phyloP scores from a whole-genome alignment of 345 rosid genomes.

The Eucalyptus virginea region DNA sequence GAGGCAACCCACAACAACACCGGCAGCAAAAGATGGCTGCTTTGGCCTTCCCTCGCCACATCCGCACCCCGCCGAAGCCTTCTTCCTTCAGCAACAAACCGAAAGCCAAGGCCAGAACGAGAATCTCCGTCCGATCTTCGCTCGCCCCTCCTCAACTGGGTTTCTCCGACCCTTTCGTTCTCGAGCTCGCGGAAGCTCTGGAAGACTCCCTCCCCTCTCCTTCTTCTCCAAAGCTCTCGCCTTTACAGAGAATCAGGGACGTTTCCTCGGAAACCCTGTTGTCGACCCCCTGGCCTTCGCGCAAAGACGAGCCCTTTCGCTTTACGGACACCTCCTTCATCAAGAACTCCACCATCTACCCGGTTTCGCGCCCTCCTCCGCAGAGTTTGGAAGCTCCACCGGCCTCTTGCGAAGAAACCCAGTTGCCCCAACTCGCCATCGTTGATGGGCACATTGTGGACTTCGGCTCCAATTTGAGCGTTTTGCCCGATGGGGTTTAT shows the following conservation, averaged over 20 bases:
- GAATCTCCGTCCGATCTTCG: conserved; percentile 16
- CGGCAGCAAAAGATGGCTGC: conserved; percentile 24
- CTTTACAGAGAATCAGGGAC: conserved; percentile 69
- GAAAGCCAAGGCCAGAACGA: conserved; percentile 6
- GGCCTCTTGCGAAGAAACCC: conserved; percentile 17
- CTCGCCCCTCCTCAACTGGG: conserved; percentile 22
- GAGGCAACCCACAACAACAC: background rate
- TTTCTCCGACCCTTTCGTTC: conserved; percentile 84
- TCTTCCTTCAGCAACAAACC: background rate
- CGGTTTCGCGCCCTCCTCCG: conserved; percentile 42
- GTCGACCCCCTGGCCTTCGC: conserved; percentile 82
- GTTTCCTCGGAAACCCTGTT: conserved; percentile 53
- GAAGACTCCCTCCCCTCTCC: conserved; percentile 62
- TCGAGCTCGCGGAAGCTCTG: conserved; percentile 77
- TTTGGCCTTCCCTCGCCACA: conserved; percentile 17
- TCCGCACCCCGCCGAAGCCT: background rate
- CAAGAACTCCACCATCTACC: conserved; percentile 45
- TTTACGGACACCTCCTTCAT: conserved; percentile 83
- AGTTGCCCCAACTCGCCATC: conserved; percentile 32
- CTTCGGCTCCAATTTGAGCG: conserved; percentile 26
- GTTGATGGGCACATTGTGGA: conserved; percentile 60
- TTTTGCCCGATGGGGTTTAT: conserved; percentile 67
- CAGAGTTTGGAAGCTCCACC: conserved; percentile 3
- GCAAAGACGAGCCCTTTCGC: conserved; percentile 77
- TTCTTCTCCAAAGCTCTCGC: conserved; percentile 11